phyloP scores from a whole-genome alignment of 257 asterid species.

The Petunia axillaris region DNA sequence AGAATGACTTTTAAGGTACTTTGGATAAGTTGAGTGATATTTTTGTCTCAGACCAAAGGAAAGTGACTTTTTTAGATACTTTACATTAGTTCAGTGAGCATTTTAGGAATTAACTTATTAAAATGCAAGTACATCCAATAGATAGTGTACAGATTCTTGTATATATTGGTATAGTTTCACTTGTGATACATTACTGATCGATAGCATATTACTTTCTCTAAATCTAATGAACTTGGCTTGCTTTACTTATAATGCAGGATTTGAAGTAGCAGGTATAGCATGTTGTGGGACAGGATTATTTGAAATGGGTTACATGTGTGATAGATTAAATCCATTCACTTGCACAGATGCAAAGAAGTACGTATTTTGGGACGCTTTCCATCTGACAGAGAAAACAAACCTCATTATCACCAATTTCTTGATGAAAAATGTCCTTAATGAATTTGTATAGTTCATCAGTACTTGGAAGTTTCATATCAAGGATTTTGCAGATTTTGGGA shows the following conservation, averaged over 20 bases:
- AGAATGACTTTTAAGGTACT: too few species aligned
- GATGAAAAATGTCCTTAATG: constrained; percentile 47
- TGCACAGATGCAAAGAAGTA: constrained; percentile 82
- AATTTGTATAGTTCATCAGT: constrained; percentile 38
- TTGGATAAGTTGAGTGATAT: too few species aligned
- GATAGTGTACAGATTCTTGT: too few species aligned
- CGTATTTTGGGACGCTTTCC: constrained; percentile 94
- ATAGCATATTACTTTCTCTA: too few species aligned
- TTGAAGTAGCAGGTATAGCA: constrained; percentile 69
- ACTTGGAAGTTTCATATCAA: not conserved
- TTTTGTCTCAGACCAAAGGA: too few species aligned
- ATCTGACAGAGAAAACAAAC: constrained; percentile 76
- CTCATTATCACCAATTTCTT: constrained; percentile 53
- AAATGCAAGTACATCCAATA: too few species aligned
- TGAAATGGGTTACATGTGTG: constrained; percentile 88
- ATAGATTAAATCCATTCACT: constrained; percentile 69
- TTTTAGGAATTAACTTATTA: too few species aligned
- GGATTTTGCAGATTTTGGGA: not conserved
- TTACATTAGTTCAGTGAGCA: too few species aligned
- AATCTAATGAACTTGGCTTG: not conserved
- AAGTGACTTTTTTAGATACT: too few species aligned
- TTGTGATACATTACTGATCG: too few species aligned
- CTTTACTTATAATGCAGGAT: constrained; percentile 48
- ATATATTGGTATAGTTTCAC: too few species aligned
- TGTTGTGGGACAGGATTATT: constrained; percentile 89